A percentile compares a stretch with the other conserved stretches of the same genome.
Conservation (phyloP, 1,284 basidiomycete genomes). For the Taiwanofungus camphoratus region DNA sequence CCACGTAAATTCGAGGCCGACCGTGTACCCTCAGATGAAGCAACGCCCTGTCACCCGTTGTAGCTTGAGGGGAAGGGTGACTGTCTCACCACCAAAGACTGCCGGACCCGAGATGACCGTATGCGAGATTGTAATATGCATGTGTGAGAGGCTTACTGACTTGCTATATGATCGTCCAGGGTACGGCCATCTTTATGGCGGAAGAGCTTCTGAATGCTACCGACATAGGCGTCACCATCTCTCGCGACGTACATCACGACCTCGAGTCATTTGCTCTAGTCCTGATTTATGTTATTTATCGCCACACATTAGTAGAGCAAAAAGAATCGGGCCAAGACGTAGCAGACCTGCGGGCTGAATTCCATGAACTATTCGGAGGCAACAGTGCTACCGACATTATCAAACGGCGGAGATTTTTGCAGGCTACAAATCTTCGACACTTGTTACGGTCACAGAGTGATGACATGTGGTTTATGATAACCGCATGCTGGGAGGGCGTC, state of each 20-base stretch:
- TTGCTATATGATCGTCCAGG: background rate
- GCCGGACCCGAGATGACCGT: background rate
- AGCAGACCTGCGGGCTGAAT: too few relatives aligned
- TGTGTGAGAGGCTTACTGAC: background rate
- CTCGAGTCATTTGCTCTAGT: background rate
- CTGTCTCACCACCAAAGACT: background rate
- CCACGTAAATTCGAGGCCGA: too few relatives aligned
- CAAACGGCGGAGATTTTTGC: too few relatives aligned
- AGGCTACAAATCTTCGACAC: too few relatives aligned
- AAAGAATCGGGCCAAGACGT: too few relatives aligned
- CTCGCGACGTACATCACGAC: background rate
- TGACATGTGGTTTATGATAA: too few relatives aligned
- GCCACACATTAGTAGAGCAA: too few relatives aligned
- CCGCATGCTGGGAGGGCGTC: too few relatives aligned
- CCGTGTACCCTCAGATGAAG: background rate
- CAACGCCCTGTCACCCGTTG: background rate
- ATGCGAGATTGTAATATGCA: background rate
- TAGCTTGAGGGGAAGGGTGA: background rate
- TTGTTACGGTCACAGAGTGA: too few relatives aligned
- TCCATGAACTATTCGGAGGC: too few relatives aligned
- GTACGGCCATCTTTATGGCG: background rate
- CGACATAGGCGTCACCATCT: background rate
- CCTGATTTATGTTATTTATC: background rate
- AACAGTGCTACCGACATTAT: too few relatives aligned
- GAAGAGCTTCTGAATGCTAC: background rate